Evolutionary conservation across 1,284 basidiomycete species (phyloP), one percentile per base, ranked within the genome.

Genomic region (Cerioporus squamosus): DNA sequence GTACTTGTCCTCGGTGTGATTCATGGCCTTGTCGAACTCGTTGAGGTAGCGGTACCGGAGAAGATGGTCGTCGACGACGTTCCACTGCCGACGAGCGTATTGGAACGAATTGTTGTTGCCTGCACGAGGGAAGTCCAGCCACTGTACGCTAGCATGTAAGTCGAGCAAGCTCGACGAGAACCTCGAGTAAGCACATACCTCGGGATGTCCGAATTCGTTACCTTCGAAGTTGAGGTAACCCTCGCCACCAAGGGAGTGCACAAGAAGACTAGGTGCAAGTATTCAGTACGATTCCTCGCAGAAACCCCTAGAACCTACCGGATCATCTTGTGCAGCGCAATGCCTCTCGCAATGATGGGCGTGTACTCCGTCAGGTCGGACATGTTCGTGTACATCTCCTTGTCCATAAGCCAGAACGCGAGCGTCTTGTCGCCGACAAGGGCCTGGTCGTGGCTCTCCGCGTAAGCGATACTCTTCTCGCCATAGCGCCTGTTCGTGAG

Each of bases 351-450:
- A 68, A 99, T 90, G 65, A 95, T 75, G 4, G 92, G 88, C 8
- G 97, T 98, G 76, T 95, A 81, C 46, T 90, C 87, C 1, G 90
- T 83, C 51, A 98, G 57, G 72, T 97, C 93, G 23, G 94, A 97
- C 97, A 99, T 99, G 77, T 95, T 83, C 10, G 95, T 96, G 75
- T 98, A 94, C 97, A 99, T 99, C 75, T 98, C 97, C 78, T 97
- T 97, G 77, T 99, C 97, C 97, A 99, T 99, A 55, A 99, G 76
- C 97, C 97, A 99, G 77, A 99, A 99, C 1, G 97, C 97, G 36
- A 98, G 72, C 0, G 97, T 98, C 80, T 98, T 98, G 79, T 99
- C 97, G 5, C 97, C 97, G 0, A 99, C 97, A 31, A 99, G 83
- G 17, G 97, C 97, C 74, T 99, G 97, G 75, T 98, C 97, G 69